Evolutionary conservation across 257 asterid species (phyloP).

Genomic region (Pogostemon cablin): DNA sequence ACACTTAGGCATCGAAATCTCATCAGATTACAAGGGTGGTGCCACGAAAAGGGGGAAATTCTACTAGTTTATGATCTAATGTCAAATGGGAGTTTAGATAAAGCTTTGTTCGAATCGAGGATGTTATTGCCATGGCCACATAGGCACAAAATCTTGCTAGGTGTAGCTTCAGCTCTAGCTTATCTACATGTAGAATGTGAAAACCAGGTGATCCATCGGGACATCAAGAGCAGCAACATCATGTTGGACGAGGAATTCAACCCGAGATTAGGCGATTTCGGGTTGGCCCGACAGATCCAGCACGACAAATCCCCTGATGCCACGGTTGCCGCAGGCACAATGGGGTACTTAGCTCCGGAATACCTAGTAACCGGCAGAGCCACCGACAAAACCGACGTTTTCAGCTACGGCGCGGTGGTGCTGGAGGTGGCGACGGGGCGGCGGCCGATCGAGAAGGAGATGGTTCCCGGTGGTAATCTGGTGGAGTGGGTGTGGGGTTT

Average conservation of each 20-base stretch:
- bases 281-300: constrained; percentile 73
- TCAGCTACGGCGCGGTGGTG: constrained; percentile 81
- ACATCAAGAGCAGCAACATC: constrained; percentile 75
- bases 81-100: constrained; percentile 86
- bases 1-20: constrained; percentile 84
- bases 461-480: constrained; percentile 47
- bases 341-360: constrained; percentile 94
- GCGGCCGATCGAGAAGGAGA: constrained; percentile 70
- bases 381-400: constrained; percentile 73
- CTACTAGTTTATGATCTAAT: constrained; percentile 73
- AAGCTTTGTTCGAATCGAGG: constrained; percentile 75
- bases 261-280: constrained; percentile 85
- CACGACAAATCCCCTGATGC: constrained; percentile 88
- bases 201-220: constrained; percentile 83
- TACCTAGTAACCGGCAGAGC: constrained; percentile 83
- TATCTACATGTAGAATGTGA: constrained; percentile 90
- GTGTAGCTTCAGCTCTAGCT: constrained; percentile 83
- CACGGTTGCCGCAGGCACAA: constrained; percentile 85
- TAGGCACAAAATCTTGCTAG: constrained; percentile 62
- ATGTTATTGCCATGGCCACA: constrained; percentile 64
- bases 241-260: constrained; percentile 83
- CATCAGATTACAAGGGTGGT: constrained; percentile 84
- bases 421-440: constrained; percentile 86
- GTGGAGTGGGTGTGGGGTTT: constrained; percentile 94
- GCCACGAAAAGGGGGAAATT: constrained; percentile 83